phyloP scores from a whole-genome alignment of 805 yeast species.

The Candida quercuum region DNA sequence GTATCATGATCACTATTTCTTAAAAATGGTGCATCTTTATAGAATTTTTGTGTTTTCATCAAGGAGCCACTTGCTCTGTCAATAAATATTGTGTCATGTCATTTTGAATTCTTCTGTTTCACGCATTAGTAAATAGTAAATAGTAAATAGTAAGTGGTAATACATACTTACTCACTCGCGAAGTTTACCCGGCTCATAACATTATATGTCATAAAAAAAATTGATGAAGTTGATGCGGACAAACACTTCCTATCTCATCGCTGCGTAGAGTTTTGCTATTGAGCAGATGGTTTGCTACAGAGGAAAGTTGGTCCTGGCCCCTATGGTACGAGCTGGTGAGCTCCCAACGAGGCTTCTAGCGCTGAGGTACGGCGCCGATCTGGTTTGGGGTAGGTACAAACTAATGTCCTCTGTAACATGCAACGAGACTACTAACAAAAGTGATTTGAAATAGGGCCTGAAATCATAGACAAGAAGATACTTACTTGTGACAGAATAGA shows the following conservation, averaged over 20 bases:
- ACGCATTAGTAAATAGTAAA: too few relatives aligned
- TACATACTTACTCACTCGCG: too few relatives aligned
- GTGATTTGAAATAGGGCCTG: slow-evolving; percentile 48
- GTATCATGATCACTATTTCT: slow-evolving; percentile 47
- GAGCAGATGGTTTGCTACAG: slow-evolving; percentile 63
- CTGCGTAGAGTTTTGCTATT: too few relatives aligned
- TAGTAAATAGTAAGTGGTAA: too few relatives aligned
- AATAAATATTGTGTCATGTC: too few relatives aligned
- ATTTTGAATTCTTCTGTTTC: too few relatives aligned
- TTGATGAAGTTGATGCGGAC: too few relatives aligned
- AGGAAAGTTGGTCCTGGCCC: slow-evolving; percentile 84
- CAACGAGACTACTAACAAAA: slow-evolving; percentile 8
- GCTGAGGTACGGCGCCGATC: slow-evolving; percentile 80
- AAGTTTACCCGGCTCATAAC: too few relatives aligned
- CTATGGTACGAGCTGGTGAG: slow-evolving; percentile 96
- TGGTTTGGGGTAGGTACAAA: slow-evolving; percentile 67
- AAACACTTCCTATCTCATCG: too few relatives aligned
- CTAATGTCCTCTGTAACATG: background rate
- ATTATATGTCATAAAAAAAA: too few relatives aligned
- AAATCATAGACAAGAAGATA: slow-evolving; percentile 82
- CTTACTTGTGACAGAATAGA: slow-evolving; percentile 60
- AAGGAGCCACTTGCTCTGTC: too few relatives aligned
- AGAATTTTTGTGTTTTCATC: too few relatives aligned
- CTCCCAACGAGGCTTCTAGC: slow-evolving; percentile 83
- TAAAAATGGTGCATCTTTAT: background rate